Evolutionary conservation across 306 rosid species (phyloP).

Genomic region (Prunus mongolica): DNA sequence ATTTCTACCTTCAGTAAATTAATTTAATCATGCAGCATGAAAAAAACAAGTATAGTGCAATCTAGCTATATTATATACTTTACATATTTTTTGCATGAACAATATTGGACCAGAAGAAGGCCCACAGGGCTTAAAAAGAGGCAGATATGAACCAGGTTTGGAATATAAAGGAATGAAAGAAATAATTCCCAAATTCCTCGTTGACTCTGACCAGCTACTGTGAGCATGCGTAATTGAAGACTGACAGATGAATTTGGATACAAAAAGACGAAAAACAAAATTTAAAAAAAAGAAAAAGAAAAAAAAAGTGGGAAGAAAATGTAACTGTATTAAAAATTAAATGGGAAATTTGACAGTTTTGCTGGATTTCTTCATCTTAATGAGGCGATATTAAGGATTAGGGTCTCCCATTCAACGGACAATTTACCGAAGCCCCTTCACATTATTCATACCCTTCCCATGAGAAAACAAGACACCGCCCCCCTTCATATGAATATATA

Average conservation of each 20-base stretch:
- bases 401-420: slow-evolving; percentile 93
- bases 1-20: not conserved
- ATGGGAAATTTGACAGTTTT: slow-evolving; percentile 35
- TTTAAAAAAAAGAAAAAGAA: too few relatives aligned
- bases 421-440: slow-evolving; percentile 47
- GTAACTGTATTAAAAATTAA: slow-evolving; percentile 17
- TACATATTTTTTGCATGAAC: not conserved
- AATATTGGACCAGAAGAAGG: not conserved
- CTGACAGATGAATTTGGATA: slow-evolving; percentile 20
- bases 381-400: slow-evolving; percentile 61
- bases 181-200: slow-evolving; percentile 48
- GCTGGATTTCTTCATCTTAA: slow-evolving; percentile 58
- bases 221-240: slow-evolving; percentile 32
- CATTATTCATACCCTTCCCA: not conserved
- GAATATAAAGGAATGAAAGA: slow-evolving; percentile 41
- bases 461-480: slow-evolving; percentile 21
- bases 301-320: not conserved
- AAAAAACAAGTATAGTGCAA: not conserved
- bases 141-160: not conserved
- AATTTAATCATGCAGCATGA: not conserved
- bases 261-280: slow-evolving; percentile 15
- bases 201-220: slow-evolving; percentile 56
- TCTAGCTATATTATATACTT: too few relatives aligned
- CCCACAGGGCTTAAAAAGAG: not conserved
- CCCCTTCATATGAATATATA: not conserved